These are phyloP conservation scores for Dispira parvispora DNA, from an alignment of 192 early-diverging fungal genomes.

Conservation along the genomic window DNA sequence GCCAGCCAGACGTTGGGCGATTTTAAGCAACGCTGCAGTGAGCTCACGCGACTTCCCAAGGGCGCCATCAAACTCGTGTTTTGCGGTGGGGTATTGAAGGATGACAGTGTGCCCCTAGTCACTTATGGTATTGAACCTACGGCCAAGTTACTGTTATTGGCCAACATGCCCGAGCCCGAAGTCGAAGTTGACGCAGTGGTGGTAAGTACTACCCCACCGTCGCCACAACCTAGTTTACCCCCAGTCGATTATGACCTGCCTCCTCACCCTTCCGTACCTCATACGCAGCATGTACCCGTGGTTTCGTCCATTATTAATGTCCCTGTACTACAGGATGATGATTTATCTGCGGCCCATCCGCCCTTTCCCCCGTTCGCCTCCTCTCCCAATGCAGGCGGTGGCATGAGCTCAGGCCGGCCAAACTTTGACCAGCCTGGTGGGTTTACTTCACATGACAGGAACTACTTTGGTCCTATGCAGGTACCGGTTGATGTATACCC, in stretches of 20 bases:
- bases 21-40: constrained; percentile 55
- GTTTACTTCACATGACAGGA: no score
- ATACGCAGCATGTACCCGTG: no score
- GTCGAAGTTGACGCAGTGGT: no score
- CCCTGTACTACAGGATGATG: neutral
- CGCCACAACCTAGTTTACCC: neutral
- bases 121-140: constrained; percentile 57
- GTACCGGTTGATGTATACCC: constrained; percentile 8
- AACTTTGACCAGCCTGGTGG: no score
- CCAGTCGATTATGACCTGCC: neutral
- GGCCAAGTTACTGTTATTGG: constrained; percentile 58
- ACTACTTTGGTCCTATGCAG: constrained; percentile 2
- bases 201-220: no score
- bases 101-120: constrained; percentile 45
- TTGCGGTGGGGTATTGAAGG: constrained; percentile 67
- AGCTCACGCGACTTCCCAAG: constrained; percentile 56
- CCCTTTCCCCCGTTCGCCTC: no score
- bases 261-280: no score
- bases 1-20: constrained; percentile 45
- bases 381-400: no score
- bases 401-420: no score
- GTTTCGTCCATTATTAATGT: neutral
- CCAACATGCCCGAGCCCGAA: constrained; percentile 13
- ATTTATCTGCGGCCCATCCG: neutral
- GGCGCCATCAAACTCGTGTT: constrained; percentile 55